phyloP scores from a whole-genome alignment of 73 alveolate species.

The Paramecium octaurelia region DNA sequence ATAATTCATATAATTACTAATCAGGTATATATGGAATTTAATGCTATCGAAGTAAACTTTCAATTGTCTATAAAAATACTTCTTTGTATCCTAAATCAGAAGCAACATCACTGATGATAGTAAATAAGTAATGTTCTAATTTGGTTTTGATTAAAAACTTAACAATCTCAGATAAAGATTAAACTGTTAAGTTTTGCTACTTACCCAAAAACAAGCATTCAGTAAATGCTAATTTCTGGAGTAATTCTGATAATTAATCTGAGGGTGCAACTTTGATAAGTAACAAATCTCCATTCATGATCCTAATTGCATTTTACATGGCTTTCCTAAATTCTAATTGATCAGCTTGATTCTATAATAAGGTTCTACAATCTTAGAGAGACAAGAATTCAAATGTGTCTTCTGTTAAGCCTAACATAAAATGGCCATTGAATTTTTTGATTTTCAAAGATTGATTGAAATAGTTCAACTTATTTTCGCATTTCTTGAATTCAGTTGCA shows the following conservation, averaged over 20 bases:
- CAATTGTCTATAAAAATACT: background rate
- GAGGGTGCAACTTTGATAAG: background rate
- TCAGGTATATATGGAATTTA: constrained; percentile 19
- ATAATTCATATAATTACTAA: constrained; percentile 16
- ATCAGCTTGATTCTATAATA: background rate
- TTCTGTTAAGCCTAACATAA: background rate
- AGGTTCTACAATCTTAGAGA: background rate
- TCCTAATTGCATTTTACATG: background rate
- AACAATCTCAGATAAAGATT: constrained; percentile 7
- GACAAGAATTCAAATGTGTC: background rate
- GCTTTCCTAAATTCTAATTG: constrained; percentile 14
- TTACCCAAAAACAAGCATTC: constrained; percentile 8
- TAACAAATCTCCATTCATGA: constrained; percentile 16
- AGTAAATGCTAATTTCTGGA: constrained; percentile 28
- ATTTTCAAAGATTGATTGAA: background rate
- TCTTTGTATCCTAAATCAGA: background rate
- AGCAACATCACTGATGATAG: background rate
- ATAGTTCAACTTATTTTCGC: background rate
- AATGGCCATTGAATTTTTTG: background rate
- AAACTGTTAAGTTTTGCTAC: background rate
- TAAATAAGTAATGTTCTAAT: background rate
- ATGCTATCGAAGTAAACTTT: background rate
- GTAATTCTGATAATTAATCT: background rate
- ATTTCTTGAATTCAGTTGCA: background rate
- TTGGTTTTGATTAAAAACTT: background rate